Evolutionary conservation across 495 filamentous ascomycete genomes (phyloP), one percentile per base, ranked within the genome.

Genomic region (Aspergillus funiculosus): DNA sequence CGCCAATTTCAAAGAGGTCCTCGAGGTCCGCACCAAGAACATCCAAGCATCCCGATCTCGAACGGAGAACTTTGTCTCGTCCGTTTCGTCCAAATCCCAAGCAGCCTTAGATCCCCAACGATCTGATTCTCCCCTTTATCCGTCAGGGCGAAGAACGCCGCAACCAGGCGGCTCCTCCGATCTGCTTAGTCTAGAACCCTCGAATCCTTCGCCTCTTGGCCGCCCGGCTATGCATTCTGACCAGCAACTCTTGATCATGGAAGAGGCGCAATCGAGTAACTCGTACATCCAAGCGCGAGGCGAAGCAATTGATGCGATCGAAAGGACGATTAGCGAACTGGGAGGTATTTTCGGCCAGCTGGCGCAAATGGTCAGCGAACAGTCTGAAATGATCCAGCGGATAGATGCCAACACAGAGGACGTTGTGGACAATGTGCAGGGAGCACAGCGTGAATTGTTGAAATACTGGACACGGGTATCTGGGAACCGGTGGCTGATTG

Each of bases 1-100:
- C 19, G 86, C 83, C 34, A 95, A 87, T 61, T 97, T 98, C 77
- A 96, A 97, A 64, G 91, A 96, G 53, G 91, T 97, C 0, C 75
- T 97, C 9, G 92, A 98, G 60, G 88, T 95, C 17, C 82, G 92
- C 22, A 98, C 92, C 34, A 95, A 96, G 72, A 98, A 98, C 64
- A 95, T 97, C 39, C 94, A 96, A 64, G 94, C 94, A 9, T 91
- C 87, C 32, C 77, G 88, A 26, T 83, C 87, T 30, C 72, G 92
- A 45, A 96, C 92, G 38, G 94, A 98, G 62, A 92, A 96, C 58
- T 98, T 98, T 51, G 86, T 97, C 17, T 90, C 86, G 2, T 88
- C 86, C 9, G 88, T 94, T 29, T 86, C 85, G 2, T 79, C 85
- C 29, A 88, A 91, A 46, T 80, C 85, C 24, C 86, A 87, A 49